phyloP scores from a whole-genome alignment of 129 eudicot species.

The Flaveria trinervia region DNA sequence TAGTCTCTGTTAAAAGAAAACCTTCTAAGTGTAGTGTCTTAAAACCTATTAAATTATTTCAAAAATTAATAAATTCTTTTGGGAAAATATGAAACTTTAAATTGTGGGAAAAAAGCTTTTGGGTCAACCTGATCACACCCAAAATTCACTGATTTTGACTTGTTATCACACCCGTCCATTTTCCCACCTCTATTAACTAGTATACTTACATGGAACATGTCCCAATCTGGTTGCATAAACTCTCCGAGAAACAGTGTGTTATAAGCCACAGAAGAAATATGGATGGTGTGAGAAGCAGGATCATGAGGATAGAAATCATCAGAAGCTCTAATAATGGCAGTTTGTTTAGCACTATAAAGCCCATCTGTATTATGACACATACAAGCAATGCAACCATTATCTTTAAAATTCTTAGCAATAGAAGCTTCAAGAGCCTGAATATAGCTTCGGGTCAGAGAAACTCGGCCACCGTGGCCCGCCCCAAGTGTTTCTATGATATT shows the following conservation, averaged over 20 bases:
- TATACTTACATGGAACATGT: constrained; percentile 91
- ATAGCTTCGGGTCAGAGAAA: constrained; percentile 79
- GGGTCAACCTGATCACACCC: not conserved
- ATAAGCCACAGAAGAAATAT: constrained; percentile 86
- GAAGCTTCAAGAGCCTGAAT: constrained; percentile 93
- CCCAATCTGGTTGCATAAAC: constrained; percentile 98
- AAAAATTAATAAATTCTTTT: too few species aligned
- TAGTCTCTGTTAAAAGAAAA: not conserved
- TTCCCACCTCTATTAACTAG: not conserved
- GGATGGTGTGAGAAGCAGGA: constrained; percentile 96
- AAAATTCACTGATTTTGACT: not conserved
- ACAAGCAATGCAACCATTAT: constrained; percentile 86
- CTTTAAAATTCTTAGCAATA: constrained; percentile 65
- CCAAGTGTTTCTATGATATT: constrained; percentile 95
- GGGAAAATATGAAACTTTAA: too few species aligned
- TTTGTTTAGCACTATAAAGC: constrained; percentile 75
- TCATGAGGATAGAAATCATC: constrained; percentile 90
- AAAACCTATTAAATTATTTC: not conserved
- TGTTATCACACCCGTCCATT: not conserved
- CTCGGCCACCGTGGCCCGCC: constrained; percentile 85
- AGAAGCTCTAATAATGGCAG: constrained; percentile 79
- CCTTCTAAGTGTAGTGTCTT: not conserved
- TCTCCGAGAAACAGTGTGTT: constrained; percentile 86
- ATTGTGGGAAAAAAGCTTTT: not conserved
- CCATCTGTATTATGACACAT: constrained; percentile 96